Evolutionary conservation across 441 rosid genomes (phyloP).

Genomic region (Aleurites moluccanus): DNA sequence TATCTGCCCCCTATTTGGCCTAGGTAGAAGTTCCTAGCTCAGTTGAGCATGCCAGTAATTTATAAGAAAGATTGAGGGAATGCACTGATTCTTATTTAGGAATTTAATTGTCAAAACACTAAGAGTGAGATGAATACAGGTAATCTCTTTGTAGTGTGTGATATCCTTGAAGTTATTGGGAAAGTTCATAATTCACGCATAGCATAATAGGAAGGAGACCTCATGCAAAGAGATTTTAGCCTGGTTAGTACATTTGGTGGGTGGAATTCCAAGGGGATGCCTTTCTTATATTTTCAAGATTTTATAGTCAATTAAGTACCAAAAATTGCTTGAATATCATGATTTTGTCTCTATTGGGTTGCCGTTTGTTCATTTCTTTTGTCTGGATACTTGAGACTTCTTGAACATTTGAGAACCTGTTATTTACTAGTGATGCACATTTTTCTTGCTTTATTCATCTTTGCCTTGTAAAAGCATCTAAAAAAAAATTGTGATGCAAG

Average conservation of each 20-base stretch:
- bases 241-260: background rate
- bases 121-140: background rate
- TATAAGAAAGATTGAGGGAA: background rate
- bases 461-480: constrained; percentile 3
- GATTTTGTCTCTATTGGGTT: background rate
- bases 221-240: background rate
- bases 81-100: background rate
- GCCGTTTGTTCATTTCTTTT: background rate
- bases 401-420: background rate
- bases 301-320: background rate
- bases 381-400: background rate
- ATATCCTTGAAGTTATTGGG: background rate
- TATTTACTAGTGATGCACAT: background rate
- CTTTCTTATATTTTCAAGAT: background rate
- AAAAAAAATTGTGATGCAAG: constrained; percentile 2
- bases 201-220: background rate
- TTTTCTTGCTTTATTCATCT: background rate
- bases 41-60: background rate
- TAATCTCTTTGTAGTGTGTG: background rate
- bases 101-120: background rate
- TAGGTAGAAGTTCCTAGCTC: background rate
- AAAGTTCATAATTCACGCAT: background rate
- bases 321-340: background rate
- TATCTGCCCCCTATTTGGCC: background rate
- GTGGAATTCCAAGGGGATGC: background rate